Base-by-base conservation (phyloP, 139 green algal species). In the Auxenochlorella pyrenoidosa region DNA sequence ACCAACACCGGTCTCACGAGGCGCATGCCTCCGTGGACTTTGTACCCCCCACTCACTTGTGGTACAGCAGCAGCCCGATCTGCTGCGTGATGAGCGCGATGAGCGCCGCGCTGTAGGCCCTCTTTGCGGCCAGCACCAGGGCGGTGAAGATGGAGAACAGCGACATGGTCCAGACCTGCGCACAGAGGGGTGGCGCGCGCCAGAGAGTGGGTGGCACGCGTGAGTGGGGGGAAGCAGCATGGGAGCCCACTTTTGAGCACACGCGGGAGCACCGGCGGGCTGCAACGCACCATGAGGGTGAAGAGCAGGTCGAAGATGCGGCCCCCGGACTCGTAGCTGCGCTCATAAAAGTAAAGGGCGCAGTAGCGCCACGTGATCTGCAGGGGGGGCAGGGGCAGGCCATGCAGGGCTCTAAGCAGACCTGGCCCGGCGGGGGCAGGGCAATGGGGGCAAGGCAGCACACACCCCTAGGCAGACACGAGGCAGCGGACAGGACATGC, bases 81-180 rank as follows among this genome's bases (percentile, higher is more conserved):
- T 75, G 79, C 40, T 85, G 79, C 5, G 79, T 85, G 60, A 60
- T n/a, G 12, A 85, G 10, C 47, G 58, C 22, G 22, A 85, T n/a
- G 3, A 85, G 59, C 5, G 79, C 26, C 8, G 79, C 59, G 1
- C 60, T 63, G 59, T 60, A 85, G 2, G 15, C 13, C 40, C 60
- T 75, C 60, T 85, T 85, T 10, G 59, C 15, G 30, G 79, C 79
- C 79, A 85, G 79, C 36, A 75, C 40, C 18, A 75, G 5, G 1
- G 51, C 12, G 26, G 60, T 85, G 60, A 85, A 85, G 38, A 47
- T 41, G 24, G 79, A 72, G 59, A 85, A 85, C n/a, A 58, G 30
- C 19, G 78, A 63, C 78, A 84, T 71, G 54, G 54, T 72, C 78
- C 78, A 84, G 47, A 85, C 59, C 79, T 85, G 79, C 79, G n/a